Percentiles rank a stretch among this genome's conserved stretches.
Evolutionary conservation across 371 early-diverging fungal genomes (phyloP).

Genomic region (Apophysomyces elegans): DNA sequence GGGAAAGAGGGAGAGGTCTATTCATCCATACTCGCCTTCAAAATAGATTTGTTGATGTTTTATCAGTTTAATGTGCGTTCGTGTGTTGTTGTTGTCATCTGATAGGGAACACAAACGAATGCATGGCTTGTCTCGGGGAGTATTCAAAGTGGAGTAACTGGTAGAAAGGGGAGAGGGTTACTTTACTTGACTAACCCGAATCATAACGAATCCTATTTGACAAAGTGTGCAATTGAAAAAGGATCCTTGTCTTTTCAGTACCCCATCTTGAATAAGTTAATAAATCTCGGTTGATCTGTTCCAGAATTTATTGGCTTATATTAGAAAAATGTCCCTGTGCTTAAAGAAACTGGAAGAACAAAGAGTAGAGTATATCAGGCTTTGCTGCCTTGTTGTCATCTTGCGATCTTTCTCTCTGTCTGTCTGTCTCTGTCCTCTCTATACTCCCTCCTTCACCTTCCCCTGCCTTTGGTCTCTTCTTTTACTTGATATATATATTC

Average conservation of each 20-base stretch:
- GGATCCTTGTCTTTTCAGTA: background rate
- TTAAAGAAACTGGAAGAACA: too few relatives aligned
- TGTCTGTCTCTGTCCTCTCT: too few relatives aligned
- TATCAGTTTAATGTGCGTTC: background rate
- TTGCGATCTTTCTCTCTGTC: background rate
- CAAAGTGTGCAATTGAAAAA: too few relatives aligned
- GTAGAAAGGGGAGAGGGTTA: too few relatives aligned
- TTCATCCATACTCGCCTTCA: background rate
- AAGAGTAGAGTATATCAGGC: too few relatives aligned
- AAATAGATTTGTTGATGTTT: background rate
- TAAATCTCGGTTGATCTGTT: slow-evolving; percentile 7
- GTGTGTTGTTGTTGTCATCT: slow-evolving; percentile 8
- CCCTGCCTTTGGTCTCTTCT: background rate
- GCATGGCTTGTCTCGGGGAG: slow-evolving; percentile 1
- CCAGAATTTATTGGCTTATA: background rate
- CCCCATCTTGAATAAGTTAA: background rate
- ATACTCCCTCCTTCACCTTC: background rate
- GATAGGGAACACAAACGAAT: background rate
- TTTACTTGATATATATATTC: background rate
- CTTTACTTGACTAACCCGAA: too few relatives aligned
- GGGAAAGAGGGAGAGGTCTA: too few relatives aligned
- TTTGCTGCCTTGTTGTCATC: background rate
- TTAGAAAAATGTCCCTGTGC: too few relatives aligned
- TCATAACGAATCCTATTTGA: too few relatives aligned
- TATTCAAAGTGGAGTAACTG: background rate